Base-by-base conservation (phyloP, 768 basidiomycete species). In the Boletales sp. region DNA sequence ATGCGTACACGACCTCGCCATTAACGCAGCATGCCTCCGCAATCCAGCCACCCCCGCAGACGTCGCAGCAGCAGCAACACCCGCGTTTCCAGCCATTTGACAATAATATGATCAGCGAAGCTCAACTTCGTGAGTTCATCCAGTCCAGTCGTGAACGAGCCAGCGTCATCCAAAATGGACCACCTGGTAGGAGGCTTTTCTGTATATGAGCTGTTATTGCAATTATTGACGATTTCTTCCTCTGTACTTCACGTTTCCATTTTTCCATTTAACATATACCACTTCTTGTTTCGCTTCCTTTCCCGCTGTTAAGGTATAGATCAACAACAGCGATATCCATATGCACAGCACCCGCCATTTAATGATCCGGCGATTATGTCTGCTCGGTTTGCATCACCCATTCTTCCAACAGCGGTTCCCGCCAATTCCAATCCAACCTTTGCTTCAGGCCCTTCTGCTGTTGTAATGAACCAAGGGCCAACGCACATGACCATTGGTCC, bases 281-380 rank as follows among this genome's bases (percentile, higher is more conserved):
- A 18, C 36, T 48, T 40, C 27, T 48, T 45, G 17, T 48, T 50
- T 46, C n/a, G 47, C 44, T 42, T 51, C 51, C 48, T 49, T 60
- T 53, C 56, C 27, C 19, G 29, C 59, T 50, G 35, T 48, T 45
- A 57, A 60, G 59, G 52, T 53, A 45, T 63, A 70, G 75, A 76
- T 59, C 70, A 65, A 34, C 65, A 72, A 40, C 62, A 64, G 32
- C 61, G 58, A 43, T 69, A 64, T 56, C 64, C 68, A 12, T 69
- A 65, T 48, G 45, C 56, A 61, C 70, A 64, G 56, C 55, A 59
- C 54, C 78, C 77, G 51, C 76, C 77, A 24, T 89, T 88, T 65
- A 76, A 73, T 53, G 87, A 90, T 58, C 87, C 87, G 40, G 87
- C 87, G 12, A 88, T 90, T 42, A 87, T 90, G 85, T 84, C 86